Base-by-base conservation (phyloP, 345 rosid species). In the Kernera saxatilis region DNA sequence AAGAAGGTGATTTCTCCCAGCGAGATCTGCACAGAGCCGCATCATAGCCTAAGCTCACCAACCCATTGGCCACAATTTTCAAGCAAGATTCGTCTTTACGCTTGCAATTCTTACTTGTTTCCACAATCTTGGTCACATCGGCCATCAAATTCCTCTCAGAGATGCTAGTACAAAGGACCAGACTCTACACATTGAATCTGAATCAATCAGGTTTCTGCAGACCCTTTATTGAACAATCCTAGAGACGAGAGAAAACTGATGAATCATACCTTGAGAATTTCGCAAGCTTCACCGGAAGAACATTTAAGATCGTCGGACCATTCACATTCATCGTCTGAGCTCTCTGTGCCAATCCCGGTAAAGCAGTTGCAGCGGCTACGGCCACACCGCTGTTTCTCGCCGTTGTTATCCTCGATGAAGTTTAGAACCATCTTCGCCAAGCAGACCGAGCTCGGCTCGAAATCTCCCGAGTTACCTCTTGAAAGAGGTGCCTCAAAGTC, bases 381-480 rank as follows among this genome's bases (percentile, higher is more conserved):
- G 74, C 88, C 77, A 13, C 84, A 81, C 33, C 75, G 57, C 33
- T 76, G 75, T 25, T 79, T 82, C 63, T 86, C 91, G 0, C 51
- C 71, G 30, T 12, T 35, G 49, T 67, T 48, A 37, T 83, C 97
- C 72, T 91, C 97, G 4, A 91, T 84, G 80, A 85, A 91, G 76
- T 79, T 85, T 54, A 73, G 82, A n/a, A 91, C 95, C 97, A 91
- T 88, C 67, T 84, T 85, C 39, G 80, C 81, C 69, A 91, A 74
- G 63, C 92, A 88, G 2, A 82, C 78, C 0, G 97, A 88, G 79
- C 92, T 88, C 58, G 97, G 97, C 80, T 88, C 97, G 48, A 84
- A 81, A 43, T 87, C 97, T 14, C 57, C 70, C 0, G 79, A 76
- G 52, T 67, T 76, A 1, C 84, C 90, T 60, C 82, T 82, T 45